Base-by-base conservation (phyloP, 306 rosid genomes). In the Vicia sativa region DNA sequence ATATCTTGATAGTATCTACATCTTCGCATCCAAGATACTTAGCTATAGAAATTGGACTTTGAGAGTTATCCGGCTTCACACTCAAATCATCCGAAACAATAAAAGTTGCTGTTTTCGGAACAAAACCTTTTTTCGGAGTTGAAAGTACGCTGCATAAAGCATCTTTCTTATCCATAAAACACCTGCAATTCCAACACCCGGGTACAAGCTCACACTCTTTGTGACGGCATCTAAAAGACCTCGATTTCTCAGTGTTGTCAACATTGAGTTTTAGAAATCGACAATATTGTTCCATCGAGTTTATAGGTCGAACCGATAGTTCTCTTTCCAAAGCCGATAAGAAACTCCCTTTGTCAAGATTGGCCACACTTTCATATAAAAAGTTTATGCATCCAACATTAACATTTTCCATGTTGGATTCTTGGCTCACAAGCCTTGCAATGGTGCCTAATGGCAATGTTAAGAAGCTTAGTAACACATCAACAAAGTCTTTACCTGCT, bases 401-500 rank as follows among this genome's bases (percentile, higher is more conserved):
- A 29, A 75, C 19, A 4, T 56, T 62, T 1, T 26, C 13, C 11
- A 26, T 9, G 52, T 37, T 35, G 0, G 70, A 12, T 0, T 52
- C 65, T 35, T 39, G 55, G 11, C 50, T 13, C 10, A 60, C 18
- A 26, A 35, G 62, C 12, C 72, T 70, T 16, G 35, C 65, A 56
- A 69, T 6, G 0, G 74, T 69, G 43, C 78, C 73, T n/a, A 74
- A 23, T 0, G 53, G 81, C 0, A 14, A 50, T 14, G 82, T 74
- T 19, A 85, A 68, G 9, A 85, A 57, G 15, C 49, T 67, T 7
- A 81, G 28, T 0, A 72, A 11, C 4, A 35, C 35, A 21, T 72
- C 74, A 4, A 73, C 71, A 49, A 77, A 67, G 3, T 75, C 81
- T 15, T 72, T 72, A 9, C 70, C 78, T 29, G 74, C 68, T 12